A percentile compares a stretch with the other conserved stretches of the same genome.
Evolutionary conservation across 2,329 filamentous ascomycete species (phyloP).

Genomic region (Talaromyces marneffei): DNA sequence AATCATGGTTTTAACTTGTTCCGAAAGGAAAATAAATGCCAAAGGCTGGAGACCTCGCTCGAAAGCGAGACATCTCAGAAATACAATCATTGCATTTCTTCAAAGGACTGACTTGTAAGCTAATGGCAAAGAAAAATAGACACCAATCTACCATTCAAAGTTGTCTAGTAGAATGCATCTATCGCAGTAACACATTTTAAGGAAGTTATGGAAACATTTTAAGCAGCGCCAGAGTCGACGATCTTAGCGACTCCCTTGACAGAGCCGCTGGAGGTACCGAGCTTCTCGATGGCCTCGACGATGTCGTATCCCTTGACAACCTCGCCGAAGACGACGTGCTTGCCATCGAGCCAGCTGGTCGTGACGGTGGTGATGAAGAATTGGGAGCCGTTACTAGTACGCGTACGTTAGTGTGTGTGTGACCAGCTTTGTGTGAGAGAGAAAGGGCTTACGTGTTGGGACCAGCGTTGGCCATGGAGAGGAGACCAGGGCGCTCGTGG

Average conservation of each 20-base stretch:
- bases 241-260: slow-evolving; percentile 48
- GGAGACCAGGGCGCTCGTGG: slow-evolving; percentile 69
- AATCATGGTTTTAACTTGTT: background rate
- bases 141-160: background rate
- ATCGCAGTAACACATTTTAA: background rate
- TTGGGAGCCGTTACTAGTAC: slow-evolving; percentile 61
- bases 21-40: background rate
- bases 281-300: slow-evolving; percentile 56
- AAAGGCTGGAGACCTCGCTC: background rate
- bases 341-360: slow-evolving; percentile 61
- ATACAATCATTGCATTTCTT: slow-evolving; percentile 5
- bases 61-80: background rate
- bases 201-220: slow-evolving; percentile 6
- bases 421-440: background rate
- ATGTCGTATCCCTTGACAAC: slow-evolving; percentile 52
- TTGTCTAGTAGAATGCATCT: background rate
- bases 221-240: slow-evolving; percentile 42
- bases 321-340: slow-evolving; percentile 65
- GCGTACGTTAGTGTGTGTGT: background rate
- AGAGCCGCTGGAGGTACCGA: slow-evolving; percentile 50
- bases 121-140: slow-evolving; percentile 10
- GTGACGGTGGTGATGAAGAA: slow-evolving; percentile 68
- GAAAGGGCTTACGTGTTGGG: slow-evolving; percentile 69
- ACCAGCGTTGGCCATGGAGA: slow-evolving; percentile 94
- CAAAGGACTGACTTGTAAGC: slow-evolving; percentile 5